A percentile compares a stretch with the other conserved stretches of the same genome.
Evolutionary conservation across 805 yeast species (phyloP).

Genomic region (Pichia rugopelliculosa): DNA sequence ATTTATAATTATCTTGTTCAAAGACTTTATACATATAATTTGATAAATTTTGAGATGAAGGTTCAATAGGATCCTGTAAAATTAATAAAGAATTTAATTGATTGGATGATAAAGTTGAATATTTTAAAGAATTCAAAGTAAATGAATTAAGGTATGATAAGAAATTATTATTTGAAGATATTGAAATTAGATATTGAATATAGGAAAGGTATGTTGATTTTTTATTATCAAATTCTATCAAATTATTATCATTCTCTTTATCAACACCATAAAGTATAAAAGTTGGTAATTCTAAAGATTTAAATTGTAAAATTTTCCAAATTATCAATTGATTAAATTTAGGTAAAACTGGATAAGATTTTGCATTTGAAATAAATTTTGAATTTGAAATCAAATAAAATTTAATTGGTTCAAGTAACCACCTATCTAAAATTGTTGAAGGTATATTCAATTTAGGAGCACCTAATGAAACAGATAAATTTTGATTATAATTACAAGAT

Average conservation of each 20-base stretch:
- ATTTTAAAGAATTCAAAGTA: constrained; percentile 17
- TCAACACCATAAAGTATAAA: constrained; percentile 50
- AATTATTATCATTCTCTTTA: constrained; percentile 20
- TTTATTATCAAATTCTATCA: constrained; percentile 1
- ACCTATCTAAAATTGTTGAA: constrained; percentile 42
- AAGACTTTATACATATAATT: constrained; percentile 58
- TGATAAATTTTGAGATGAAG: constrained; percentile 51
- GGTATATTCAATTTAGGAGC: constrained; percentile 58
- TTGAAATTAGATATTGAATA: constrained; percentile 17
- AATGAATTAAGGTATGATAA: constrained; percentile 24
- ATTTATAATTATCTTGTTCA: constrained; percentile 65
- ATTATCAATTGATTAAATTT: constrained; percentile 47
- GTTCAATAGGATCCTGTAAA: constrained; percentile 58
- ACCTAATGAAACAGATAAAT: constrained; percentile 65
- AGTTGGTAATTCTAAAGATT: constrained; percentile 33
- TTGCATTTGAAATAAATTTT: constrained; percentile 50
- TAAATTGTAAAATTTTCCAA: constrained; percentile 36
- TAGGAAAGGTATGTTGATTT: constrained; percentile 26
- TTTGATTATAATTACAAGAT: constrained; percentile 44
- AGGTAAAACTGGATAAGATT: constrained; percentile 57
- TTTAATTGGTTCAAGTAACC: constrained; percentile 64
- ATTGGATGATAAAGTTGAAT: constrained; percentile 10
- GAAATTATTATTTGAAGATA: constrained; percentile 20
- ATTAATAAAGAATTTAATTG: constrained; percentile 12
- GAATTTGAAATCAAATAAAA: constrained; percentile 49